These are phyloP conservation scores for Lyophyllum decastes DNA, from an alignment of 768 basidiomycete species.

Conservation along the genomic window DNA sequence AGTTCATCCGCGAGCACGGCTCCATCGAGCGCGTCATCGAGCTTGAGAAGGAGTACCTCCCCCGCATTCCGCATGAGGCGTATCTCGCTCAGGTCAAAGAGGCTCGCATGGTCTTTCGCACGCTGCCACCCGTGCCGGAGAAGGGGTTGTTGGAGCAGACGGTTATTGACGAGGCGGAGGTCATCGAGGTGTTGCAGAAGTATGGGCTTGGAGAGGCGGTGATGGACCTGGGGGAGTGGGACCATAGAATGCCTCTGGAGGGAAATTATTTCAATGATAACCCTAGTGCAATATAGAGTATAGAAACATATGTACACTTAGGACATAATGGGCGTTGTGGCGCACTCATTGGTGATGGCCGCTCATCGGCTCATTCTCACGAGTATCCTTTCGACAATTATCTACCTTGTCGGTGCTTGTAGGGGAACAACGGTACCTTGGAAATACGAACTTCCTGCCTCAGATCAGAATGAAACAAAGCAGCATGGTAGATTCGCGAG, in stretches of 20 bases:
- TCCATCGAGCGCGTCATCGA: slow-evolving; percentile 73
- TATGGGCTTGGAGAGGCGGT: slow-evolving; percentile 48
- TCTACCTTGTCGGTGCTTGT: no score
- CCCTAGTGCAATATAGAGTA: slow-evolving; percentile 37
- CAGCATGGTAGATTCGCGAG: not conserved
- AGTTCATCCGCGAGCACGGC: slow-evolving; percentile 69
- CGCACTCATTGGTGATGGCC: not conserved
- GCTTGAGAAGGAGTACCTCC: slow-evolving; percentile 49
- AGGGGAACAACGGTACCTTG: no score
- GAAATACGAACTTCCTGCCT: no score
- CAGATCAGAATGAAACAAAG: not conserved
- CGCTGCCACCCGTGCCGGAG: slow-evolving; percentile 64
- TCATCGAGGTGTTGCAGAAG: slow-evolving; percentile 48
- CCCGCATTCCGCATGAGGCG: slow-evolving; percentile 41
- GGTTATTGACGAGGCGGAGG: slow-evolving; percentile 40
- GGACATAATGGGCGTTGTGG: not conserved
- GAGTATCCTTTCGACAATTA: no score
- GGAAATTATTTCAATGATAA: slow-evolving; percentile 73
- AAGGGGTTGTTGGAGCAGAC: slow-evolving; percentile 30
- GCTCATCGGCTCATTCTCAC: not conserved
- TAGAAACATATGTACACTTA: not conserved
- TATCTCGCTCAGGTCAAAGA: slow-evolving; percentile 67
- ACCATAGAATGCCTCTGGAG: slow-evolving; percentile 44
- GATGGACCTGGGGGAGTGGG: slow-evolving; percentile 38
- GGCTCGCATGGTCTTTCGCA: slow-evolving; percentile 66